Evolutionary conservation across 768 basidiomycete genomes (phyloP).

Genomic region (Gyrodon lividus): DNA sequence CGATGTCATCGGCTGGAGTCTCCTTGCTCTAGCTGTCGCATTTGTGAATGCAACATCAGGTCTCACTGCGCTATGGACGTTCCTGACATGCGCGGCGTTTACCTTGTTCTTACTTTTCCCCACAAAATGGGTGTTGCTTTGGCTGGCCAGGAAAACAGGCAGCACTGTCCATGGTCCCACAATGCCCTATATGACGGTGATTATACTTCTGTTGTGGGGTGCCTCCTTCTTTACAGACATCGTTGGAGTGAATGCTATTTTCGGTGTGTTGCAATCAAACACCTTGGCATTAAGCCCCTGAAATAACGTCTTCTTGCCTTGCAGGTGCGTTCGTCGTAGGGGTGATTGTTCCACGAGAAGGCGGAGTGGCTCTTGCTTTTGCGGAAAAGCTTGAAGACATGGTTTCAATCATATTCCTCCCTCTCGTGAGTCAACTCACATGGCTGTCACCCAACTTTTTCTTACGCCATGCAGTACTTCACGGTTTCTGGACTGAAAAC

Average conservation of each 20-base stretch:
- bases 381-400: conserved; percentile 96
- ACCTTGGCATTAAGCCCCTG: not conserved
- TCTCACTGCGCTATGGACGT: conserved; percentile 80
- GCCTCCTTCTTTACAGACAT: conserved; percentile 93
- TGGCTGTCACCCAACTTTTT: not conserved
- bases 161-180: conserved; percentile 81
- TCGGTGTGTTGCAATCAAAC: conserved; percentile 47
- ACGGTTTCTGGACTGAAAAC: conserved; percentile 93
- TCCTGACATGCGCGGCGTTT: conserved; percentile 81
- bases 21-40: conserved; percentile 88
- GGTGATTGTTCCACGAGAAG: conserved; percentile 82
- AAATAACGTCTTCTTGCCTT: not conserved
- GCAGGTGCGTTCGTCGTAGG: conserved; percentile 81
- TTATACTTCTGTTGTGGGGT: conserved; percentile 77
- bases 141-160: conserved; percentile 76
- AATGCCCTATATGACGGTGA: conserved; percentile 84
- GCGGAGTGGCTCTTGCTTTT: conserved; percentile 77
- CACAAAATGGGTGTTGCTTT: conserved; percentile 56
- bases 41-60: conserved; percentile 87
- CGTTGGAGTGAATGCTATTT: conserved; percentile 93
- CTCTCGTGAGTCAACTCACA: conserved; percentile 56
- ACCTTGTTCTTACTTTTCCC: conserved; percentile 73
- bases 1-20: conserved; percentile 85
- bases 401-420: conserved; percentile 86
- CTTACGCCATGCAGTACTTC: conserved; percentile 66